A percentile compares a stretch with the other conserved stretches of the same genome.
Evolutionary conservation across 495 filamentous ascomycete genomes (phyloP).

Genomic region (Penicillium bialowiezense): DNA sequence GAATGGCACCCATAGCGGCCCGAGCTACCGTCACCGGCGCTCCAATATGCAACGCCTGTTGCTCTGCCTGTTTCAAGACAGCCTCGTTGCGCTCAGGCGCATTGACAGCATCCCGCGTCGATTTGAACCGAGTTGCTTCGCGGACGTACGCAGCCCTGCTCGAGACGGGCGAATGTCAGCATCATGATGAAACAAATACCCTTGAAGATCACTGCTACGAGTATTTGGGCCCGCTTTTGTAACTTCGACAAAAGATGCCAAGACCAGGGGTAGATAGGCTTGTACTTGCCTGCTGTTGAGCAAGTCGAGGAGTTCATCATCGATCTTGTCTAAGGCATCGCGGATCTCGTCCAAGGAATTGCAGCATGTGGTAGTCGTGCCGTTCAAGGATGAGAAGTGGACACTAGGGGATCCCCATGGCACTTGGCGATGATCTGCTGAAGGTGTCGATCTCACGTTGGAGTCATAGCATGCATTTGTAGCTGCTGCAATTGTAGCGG

Average conservation of each 20-base stretch:
- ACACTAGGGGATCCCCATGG: constrained; percentile 5
- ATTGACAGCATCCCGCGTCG: constrained; percentile 3
- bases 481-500: neutral
- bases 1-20: constrained; percentile 1
- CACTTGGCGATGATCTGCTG: constrained; percentile 1
- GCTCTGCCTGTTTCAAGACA: constrained; percentile 4
- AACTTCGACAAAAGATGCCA: neutral
- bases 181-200: too few relatives aligned
- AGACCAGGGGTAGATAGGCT: neutral
- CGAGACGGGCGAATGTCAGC: neutral
- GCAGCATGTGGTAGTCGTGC: constrained; percentile 2
- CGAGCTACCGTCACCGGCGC: constrained; percentile 8
- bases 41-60: constrained; percentile 4
- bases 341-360: constrained; percentile 2
- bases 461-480: constrained; percentile 2
- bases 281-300: neutral
- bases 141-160: constrained; percentile 6
- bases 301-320: neutral
- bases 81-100: constrained; percentile 4
- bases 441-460: neutral
- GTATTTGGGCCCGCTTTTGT: neutral
- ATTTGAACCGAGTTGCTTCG: constrained; percentile 9
- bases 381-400: constrained; percentile 6
- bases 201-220: neutral
- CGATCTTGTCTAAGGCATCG: neutral